Conservation (phyloP, 164 flowering plant genomes). For the Magnolia kwangsiensis region DNA sequence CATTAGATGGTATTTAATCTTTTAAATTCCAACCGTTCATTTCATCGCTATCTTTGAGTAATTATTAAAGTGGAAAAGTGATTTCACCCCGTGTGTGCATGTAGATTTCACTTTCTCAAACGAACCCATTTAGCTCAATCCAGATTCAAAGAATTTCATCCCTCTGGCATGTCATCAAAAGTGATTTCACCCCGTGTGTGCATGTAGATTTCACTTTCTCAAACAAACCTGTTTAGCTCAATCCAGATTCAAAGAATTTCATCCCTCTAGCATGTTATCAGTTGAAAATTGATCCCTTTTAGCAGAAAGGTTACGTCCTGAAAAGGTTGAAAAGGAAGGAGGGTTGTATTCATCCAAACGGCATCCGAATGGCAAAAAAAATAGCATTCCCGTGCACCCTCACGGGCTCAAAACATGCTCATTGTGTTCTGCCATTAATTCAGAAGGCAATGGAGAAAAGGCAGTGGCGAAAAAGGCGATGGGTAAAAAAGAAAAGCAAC, state of each 20-base stretch:
- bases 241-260: not conserved
- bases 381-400: not conserved
- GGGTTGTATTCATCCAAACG: not conserved
- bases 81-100: not conserved
- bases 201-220: not conserved
- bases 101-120: not conserved
- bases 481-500: no score
- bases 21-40: not conserved
- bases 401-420: conserved; percentile 1
- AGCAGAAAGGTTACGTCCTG: not conserved
- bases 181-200: not conserved
- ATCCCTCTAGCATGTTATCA: not conserved
- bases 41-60: not conserved
- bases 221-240: not conserved
- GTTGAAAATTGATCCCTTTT: not conserved
- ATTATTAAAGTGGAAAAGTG: not conserved
- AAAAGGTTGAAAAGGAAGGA: not conserved
- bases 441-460: not conserved
- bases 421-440: not conserved
- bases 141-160: conserved; percentile 1
- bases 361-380: not conserved
- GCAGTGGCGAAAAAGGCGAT: not conserved
- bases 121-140: not conserved
- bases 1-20: not conserved
- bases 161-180: not conserved